Evolutionary conservation across 176 grass and related monocot species (phyloP).

Genomic region (Hsuehochloa calcarea): DNA sequence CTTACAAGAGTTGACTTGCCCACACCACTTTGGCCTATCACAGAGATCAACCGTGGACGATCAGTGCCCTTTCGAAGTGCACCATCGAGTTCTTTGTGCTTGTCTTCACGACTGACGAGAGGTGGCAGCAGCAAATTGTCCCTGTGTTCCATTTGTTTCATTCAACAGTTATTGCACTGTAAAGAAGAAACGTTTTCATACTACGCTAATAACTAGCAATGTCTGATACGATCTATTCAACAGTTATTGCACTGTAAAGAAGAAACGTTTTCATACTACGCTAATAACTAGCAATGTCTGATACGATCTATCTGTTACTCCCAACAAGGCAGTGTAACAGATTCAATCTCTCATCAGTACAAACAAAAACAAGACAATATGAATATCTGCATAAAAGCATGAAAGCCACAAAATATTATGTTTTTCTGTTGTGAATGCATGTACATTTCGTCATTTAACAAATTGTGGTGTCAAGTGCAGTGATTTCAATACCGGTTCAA

Average conservation of each 20-base stretch:
- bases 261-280: not conserved
- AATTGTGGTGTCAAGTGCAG: too few relatives aligned
- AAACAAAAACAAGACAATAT: not conserved
- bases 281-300: too few relatives aligned
- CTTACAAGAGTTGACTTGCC: conserved; percentile 27
- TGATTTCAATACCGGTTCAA: too few relatives aligned
- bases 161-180: not conserved
- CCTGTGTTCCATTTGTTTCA: not conserved
- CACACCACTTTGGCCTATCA: not conserved
- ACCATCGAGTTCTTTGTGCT: not conserved
- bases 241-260: not conserved
- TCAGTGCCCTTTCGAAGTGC: not conserved
- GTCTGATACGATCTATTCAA: not conserved
- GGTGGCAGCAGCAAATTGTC: conserved; percentile 18
- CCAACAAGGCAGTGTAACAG: not conserved
- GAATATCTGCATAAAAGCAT: too few relatives aligned
- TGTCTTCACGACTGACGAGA: not conserved
- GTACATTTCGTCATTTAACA: not conserved
- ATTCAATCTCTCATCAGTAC: not conserved
- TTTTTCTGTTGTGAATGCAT: not conserved
- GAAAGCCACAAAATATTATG: not conserved
- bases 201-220: not conserved
- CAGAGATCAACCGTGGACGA: not conserved
- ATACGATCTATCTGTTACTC: not conserved
- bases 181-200: not conserved